A percentile compares a stretch with the other conserved stretches of the same genome.
Conservation (phyloP, 1,139 yeast genomes). For the Neolecta irregularis region DNA sequence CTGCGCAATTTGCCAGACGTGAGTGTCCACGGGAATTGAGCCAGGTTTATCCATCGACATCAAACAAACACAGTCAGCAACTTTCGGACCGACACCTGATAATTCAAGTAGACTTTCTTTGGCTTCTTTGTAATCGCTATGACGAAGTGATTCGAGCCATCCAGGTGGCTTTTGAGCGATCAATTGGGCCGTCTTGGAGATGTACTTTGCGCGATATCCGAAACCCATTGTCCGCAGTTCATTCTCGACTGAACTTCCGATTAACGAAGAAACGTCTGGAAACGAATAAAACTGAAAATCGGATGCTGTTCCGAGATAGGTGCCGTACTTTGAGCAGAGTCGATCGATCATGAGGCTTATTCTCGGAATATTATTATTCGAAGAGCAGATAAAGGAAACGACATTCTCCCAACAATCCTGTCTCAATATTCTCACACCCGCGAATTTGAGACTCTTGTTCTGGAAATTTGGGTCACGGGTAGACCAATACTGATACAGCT, state of each 20-base stretch:
- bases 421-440: constrained; percentile 67
- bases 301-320: constrained; percentile 38
- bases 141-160: constrained; percentile 27
- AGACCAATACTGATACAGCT: constrained; percentile 50
- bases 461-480: constrained; percentile 36
- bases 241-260: constrained; percentile 24
- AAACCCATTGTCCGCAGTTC: constrained; percentile 49
- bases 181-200: constrained; percentile 58
- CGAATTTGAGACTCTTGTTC: constrained; percentile 27
- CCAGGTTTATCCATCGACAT: constrained; percentile 85
- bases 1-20: constrained; percentile 54
- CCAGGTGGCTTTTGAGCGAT: constrained; percentile 21
- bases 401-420: constrained; percentile 97
- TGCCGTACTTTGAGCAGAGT: constrained; percentile 59
- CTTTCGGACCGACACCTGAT: constrained; percentile 93
- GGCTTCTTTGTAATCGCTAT: constrained; percentile 37
- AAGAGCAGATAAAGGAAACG: constrained; percentile 78
- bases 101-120: constrained; percentile 51
- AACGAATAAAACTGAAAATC: constrained; percentile 54
- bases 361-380: constrained; percentile 88
- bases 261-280: constrained; percentile 45
- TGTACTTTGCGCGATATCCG: constrained; percentile 87
- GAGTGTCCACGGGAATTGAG: constrained; percentile 91
- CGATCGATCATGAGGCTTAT: constrained; percentile 73
- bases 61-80: constrained; percentile 85